phyloP scores from a whole-genome alignment of 2,329 filamentous ascomycete species.

The Sarocladium kiliense region DNA sequence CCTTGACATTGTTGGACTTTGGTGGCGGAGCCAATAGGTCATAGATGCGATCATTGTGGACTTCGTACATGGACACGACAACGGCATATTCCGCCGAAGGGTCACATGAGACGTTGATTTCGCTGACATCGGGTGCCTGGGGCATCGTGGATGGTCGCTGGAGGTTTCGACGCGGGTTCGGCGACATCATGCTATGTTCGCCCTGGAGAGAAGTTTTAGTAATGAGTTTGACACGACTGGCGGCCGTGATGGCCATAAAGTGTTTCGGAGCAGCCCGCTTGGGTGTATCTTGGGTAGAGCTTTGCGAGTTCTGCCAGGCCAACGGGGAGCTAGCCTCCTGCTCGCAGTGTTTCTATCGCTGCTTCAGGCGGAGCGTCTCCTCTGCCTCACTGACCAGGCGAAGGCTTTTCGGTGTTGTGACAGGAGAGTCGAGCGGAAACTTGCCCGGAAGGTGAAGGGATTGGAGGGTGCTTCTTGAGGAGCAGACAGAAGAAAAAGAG shows the following conservation, averaged over 20 bases:
- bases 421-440: slow-evolving; percentile 20
- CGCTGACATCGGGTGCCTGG: slow-evolving; percentile 67
- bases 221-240: slow-evolving; percentile 38
- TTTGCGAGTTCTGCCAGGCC: not conserved
- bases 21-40: slow-evolving; percentile 71
- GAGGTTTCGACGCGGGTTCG: slow-evolving; percentile 57
- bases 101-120: slow-evolving; percentile 55
- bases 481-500: slow-evolving; percentile 21
- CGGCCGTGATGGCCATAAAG: slow-evolving; percentile 40
- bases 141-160: slow-evolving; percentile 68
- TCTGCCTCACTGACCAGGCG: slow-evolving; percentile 34
- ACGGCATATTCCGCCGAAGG: slow-evolving; percentile 76
- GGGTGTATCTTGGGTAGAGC: slow-evolving; percentile 19
- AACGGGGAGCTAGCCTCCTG: slow-evolving; percentile 9
- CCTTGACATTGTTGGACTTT: slow-evolving; percentile 58
- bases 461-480: slow-evolving; percentile 12
- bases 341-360: slow-evolving; percentile 24
- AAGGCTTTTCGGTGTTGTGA: slow-evolving; percentile 36
- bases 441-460: slow-evolving; percentile 10
- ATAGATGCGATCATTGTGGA: slow-evolving; percentile 97
- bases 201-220: slow-evolving; percentile 46
- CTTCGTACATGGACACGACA: slow-evolving; percentile 95
- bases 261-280: slow-evolving; percentile 25
- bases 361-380: slow-evolving; percentile 18
- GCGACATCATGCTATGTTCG: slow-evolving; percentile 37